phyloP scores from a whole-genome alignment of 495 filamentous ascomycete genomes.

The Evernia prunastri region DNA sequence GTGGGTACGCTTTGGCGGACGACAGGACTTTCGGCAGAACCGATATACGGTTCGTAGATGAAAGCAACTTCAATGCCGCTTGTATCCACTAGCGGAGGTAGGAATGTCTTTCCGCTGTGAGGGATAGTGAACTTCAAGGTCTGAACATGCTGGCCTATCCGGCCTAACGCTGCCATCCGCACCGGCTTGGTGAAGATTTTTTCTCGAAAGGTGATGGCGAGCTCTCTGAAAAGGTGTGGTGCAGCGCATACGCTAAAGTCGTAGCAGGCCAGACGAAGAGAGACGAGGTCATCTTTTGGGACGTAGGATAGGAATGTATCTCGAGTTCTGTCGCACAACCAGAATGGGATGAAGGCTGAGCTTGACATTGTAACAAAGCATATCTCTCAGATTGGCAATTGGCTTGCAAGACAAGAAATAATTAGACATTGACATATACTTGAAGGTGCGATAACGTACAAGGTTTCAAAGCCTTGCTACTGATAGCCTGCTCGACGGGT shows the following conservation, averaged over 20 bases:
- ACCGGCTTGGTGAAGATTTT: slow-evolving; percentile 63
- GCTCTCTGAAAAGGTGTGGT: slow-evolving; percentile 45
- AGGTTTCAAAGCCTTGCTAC: slow-evolving; percentile 6
- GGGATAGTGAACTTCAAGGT: slow-evolving; percentile 63
- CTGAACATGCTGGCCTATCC: slow-evolving; percentile 65
- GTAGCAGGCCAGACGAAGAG: slow-evolving; percentile 46
- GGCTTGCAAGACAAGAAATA: slow-evolving; percentile 10
- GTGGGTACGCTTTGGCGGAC: slow-evolving; percentile 48
- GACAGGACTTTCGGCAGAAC: slow-evolving; percentile 33
- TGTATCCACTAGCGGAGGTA: slow-evolving; percentile 68
- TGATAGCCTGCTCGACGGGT: slow-evolving; percentile 9
- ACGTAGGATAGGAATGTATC: slow-evolving; percentile 38
- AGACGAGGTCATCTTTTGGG: slow-evolving; percentile 38
- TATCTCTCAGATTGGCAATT: slow-evolving; percentile 6
- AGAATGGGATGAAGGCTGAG: slow-evolving; percentile 43
- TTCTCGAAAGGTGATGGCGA: slow-evolving; percentile 52
- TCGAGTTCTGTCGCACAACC: slow-evolving; percentile 42
- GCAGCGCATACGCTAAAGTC: slow-evolving; percentile 43
- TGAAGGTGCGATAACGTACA: slow-evolving; percentile 13
- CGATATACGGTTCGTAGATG: slow-evolving; percentile 63
- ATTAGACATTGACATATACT: slow-evolving; percentile 9
- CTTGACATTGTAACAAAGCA: slow-evolving; percentile 26
- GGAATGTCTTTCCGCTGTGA: slow-evolving; percentile 63
- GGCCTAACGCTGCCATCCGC: slow-evolving; percentile 59
- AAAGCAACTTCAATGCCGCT: slow-evolving; percentile 65